Evolutionary conservation across 306 rosid species (phyloP).

Genomic region (Cicer bijugum): DNA sequence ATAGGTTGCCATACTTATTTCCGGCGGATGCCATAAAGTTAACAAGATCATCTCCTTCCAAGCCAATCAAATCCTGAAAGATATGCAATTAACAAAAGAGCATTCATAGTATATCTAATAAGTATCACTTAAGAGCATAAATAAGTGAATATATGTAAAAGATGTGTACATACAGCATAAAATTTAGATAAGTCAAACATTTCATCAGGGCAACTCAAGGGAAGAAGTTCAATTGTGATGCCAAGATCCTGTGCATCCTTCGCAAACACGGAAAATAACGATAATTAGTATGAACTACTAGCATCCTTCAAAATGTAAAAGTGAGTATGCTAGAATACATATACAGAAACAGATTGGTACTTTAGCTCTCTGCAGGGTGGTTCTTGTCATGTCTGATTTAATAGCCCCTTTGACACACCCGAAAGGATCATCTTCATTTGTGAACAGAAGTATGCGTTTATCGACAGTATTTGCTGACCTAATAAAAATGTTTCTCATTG

Average conservation of each 20-base stretch:
- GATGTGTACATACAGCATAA: slow-evolving; percentile 69
- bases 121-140: slow-evolving; percentile 28
- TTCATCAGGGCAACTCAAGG: slow-evolving; percentile 65
- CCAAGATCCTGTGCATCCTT: slow-evolving; percentile 96
- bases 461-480: slow-evolving; percentile 78
- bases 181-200: slow-evolving; percentile 67
- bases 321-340: slow-evolving; percentile 36
- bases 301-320: slow-evolving; percentile 36
- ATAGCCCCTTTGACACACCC: slow-evolving; percentile 66
- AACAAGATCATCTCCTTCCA: slow-evolving; percentile 70
- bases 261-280: slow-evolving; percentile 37
- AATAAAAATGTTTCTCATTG: slow-evolving; percentile 45
- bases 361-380: slow-evolving; percentile 86
- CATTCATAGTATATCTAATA: slow-evolving; percentile 15
- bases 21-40: slow-evolving; percentile 68
- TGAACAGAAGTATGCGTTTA: slow-evolving; percentile 83
- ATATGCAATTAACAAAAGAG: slow-evolving; percentile 32
- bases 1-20: slow-evolving; percentile 61
- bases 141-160: slow-evolving; percentile 22
- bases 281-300: slow-evolving; percentile 34
- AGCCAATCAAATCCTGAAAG: slow-evolving; percentile 78
- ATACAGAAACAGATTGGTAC: slow-evolving; percentile 53
- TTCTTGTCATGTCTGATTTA: slow-evolving; percentile 83
- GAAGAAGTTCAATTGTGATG: slow-evolving; percentile 85
- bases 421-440: slow-evolving; percentile 97